Evolutionary conservation across 2,329 filamentous ascomycete genomes (phyloP).

Genomic region (Fusarium pilosicola): DNA sequence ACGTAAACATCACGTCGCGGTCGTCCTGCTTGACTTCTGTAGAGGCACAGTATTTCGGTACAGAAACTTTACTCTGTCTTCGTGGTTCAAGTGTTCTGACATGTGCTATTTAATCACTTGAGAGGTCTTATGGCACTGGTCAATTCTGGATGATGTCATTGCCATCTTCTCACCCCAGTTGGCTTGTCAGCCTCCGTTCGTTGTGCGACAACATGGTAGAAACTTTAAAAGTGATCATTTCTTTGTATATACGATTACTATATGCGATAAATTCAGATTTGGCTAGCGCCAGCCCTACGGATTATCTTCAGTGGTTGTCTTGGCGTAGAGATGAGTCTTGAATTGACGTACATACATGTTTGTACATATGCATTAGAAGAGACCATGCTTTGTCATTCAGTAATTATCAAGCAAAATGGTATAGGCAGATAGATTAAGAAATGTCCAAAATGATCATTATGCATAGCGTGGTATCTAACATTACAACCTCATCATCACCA

Average conservation of each 20-base stretch:
- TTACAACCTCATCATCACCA: neutral
- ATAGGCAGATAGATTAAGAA: too few relatives aligned
- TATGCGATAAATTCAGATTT: too few relatives aligned
- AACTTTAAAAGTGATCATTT: neutral
- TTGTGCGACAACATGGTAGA: neutral
- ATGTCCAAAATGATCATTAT: neutral
- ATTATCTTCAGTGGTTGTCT: neutral
- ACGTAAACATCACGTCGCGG: neutral
- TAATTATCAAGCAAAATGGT: neutral
- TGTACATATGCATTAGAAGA: neutral
- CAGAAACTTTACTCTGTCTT: accelerated
- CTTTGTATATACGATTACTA: too few relatives aligned
- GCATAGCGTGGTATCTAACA: neutral
- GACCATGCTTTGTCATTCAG: neutral
- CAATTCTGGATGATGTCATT: neutral
- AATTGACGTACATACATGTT: neutral
- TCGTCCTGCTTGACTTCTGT: neutral
- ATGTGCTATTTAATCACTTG: too few relatives aligned
- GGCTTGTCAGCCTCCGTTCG: too few relatives aligned
- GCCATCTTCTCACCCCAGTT: neutral
- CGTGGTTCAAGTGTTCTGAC: accelerated
- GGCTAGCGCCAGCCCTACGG: neutral
- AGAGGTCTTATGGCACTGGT: too few relatives aligned
- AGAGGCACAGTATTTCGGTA: neutral
- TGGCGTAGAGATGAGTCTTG: neutral